Evolutionary conservation across 2,329 filamentous ascomycete species (phyloP), one percentile per base, ranked within the genome.

Genomic region (Sarocladium oryzae): DNA sequence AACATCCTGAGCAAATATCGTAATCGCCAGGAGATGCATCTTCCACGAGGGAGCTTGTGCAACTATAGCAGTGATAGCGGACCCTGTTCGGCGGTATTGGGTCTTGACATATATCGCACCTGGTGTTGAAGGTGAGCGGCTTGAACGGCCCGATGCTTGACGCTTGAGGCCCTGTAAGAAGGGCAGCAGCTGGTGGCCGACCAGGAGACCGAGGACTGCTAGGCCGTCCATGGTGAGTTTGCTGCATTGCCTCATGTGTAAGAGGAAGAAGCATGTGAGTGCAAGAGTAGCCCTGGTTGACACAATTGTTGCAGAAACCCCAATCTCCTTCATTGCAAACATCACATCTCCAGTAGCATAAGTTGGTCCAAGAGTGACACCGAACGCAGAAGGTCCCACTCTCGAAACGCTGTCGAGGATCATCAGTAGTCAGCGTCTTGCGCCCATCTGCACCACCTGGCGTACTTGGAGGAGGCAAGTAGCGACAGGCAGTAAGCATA

Each of bases 301-400:
- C 89, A 57, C 92, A 97, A 54, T 77, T 72, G 59, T 91, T 89
- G 69, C 92, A 97, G 64, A 89, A 96, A 0, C 92, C 92, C 91
- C 91, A 97, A 62, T 95, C 91, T 4, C 89, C 92, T 55, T 93
- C 84, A 60, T 96, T 96, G 69, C 92, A 97, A 23, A 77, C 66
- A 53, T 86, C 82, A 65, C 92, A 97, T 55, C 88, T 84, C 92
- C 91, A 97, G 67, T 88, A 95, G 67, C 89, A 93, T 49, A 85
- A 79, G 60, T 95, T 91, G 0, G 89, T 79, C 72, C 82, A 87
- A 1, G 78, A 73, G 16, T 78, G 72, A 64, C 92, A 96, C 45
- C 79, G 78, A 33, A 86, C 82, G 64, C 92, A 97, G 66, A 96
- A 96, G 5, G 88, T 84, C 18, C 92, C 92, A 50, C 80, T 84